These are phyloP conservation scores for Paraconiothyrium sp. DNA, from an alignment of 2,329 filamentous ascomycete species.

Conservation along the genomic window DNA sequence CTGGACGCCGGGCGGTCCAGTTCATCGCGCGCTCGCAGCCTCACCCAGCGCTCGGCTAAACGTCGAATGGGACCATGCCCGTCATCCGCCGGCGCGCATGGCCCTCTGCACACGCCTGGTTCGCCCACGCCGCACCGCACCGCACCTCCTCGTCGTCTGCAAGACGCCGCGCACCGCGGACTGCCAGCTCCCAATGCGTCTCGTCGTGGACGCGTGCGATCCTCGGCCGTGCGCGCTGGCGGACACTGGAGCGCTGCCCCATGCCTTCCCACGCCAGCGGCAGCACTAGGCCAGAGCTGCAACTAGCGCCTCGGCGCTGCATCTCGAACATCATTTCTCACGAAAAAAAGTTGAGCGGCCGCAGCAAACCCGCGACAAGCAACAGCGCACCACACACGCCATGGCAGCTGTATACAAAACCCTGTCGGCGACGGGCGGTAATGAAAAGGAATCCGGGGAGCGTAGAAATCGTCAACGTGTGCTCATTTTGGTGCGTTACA, in stretches of 20 bases:
- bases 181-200: background rate
- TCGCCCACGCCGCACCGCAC: background rate
- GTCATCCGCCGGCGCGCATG: constrained; percentile 4
- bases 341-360: constrained; percentile 20
- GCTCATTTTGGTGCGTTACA: constrained; percentile 70
- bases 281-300: constrained; percentile 5
- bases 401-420: constrained; percentile 69
- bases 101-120: background rate
- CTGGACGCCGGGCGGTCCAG: constrained; percentile 15
- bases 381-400: constrained; percentile 26
- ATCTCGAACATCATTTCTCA: constrained; percentile 14
- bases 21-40: constrained; percentile 18
- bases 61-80: constrained; percentile 22
- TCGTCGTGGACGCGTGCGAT: background rate
- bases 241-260: background rate
- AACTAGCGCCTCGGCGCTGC: constrained; percentile 14
- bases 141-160: background rate
- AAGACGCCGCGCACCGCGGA: background rate
- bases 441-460: constrained; percentile 45
- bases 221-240: background rate
- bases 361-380: constrained; percentile 15
- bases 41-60: constrained; percentile 20
- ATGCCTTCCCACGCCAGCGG: background rate
- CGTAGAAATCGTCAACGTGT: constrained; percentile 68
- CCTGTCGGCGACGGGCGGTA: constrained; percentile 55